phyloP scores from a whole-genome alignment of 2,329 filamentous ascomycete species.

The Pestalotiopsis sp. region DNA sequence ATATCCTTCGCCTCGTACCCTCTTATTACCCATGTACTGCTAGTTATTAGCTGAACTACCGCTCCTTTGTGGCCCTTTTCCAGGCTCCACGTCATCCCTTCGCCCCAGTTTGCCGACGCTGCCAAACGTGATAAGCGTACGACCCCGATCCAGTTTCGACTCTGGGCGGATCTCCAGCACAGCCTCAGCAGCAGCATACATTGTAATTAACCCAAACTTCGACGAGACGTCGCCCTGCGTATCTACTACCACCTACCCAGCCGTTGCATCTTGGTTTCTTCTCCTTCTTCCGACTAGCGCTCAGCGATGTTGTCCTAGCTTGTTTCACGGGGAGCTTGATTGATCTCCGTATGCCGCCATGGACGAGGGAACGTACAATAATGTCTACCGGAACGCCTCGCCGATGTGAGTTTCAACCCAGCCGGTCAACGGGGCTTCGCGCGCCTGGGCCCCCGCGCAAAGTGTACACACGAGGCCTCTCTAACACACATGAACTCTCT shows the following conservation, averaged over 20 bases:
- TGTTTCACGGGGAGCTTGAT: not conserved
- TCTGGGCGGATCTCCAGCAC: conserved; percentile 5
- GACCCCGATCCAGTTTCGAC: not conserved
- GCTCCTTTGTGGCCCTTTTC: not conserved
- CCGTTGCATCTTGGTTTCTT: not conserved
- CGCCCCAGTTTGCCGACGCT: not conserved
- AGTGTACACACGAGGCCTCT: not conserved
- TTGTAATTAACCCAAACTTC: not conserved
- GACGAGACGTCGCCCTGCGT: not conserved
- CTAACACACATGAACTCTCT: conserved; percentile 14
- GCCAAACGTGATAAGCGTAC: conserved; percentile 9
- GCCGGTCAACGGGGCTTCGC: not conserved
- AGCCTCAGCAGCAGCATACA: conserved; percentile 1
- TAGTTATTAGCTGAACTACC: not conserved
- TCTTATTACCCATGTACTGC: not conserved
- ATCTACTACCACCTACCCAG: not conserved
- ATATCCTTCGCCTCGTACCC: not conserved
- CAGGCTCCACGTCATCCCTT: conserved; percentile 9
- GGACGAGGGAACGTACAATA: conserved; percentile 27
- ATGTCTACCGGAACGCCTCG: conserved; percentile 26
- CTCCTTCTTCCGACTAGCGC: not conserved
- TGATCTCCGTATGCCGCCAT: conserved; percentile 18
- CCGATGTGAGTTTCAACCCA: conserved; percentile 20
- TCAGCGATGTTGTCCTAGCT: conserved; percentile 21
- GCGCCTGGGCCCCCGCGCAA: not conserved